These are phyloP conservation scores for Wickerhamomyces tratensis DNA, from an alignment of 805 yeast species.

Conservation along the genomic window DNA sequence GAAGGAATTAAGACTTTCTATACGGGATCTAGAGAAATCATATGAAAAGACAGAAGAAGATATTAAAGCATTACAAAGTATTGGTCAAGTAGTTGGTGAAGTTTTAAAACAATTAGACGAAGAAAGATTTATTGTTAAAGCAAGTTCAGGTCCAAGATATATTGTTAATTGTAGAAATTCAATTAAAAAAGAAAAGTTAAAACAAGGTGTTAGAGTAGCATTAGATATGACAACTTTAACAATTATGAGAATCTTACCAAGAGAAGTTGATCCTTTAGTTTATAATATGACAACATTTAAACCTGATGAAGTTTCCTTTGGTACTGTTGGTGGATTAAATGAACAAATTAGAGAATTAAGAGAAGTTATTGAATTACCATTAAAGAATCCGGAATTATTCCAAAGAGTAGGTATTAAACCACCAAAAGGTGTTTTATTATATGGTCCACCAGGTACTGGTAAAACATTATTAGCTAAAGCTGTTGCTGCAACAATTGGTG, in stretches of 20 bases:
- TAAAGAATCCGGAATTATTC: conserved; percentile 94
- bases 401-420: conserved; percentile 95
- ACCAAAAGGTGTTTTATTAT: conserved; percentile 94
- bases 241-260: conserved; percentile 92
- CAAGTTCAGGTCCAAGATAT: conserved; percentile 94
- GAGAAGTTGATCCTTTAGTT: conserved; percentile 97
- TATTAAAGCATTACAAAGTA: conserved; percentile 92
- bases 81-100: conserved; percentile 96
- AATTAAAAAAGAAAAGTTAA: conserved; percentile 69
- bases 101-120: conserved; percentile 91
- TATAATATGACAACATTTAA: conserved; percentile 97
- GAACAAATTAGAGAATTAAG: conserved; percentile 95
- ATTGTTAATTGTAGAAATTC: conserved; percentile 96
- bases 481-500: conserved; percentile 97
- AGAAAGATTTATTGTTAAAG: conserved; percentile 91
- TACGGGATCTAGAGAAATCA: conserved; percentile 74
- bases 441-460: conserved; percentile 99
- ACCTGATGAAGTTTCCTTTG: conserved; percentile 94
- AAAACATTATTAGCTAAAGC: conserved; percentile 94
- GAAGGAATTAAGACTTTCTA: conserved; percentile 72
- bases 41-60: conserved; percentile 94
- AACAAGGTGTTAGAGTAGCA: conserved; percentile 94
- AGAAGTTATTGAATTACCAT: conserved; percentile 94
- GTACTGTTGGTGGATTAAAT: conserved; percentile 90
- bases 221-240: conserved; percentile 96